Evolutionary conservation across 2,329 filamentous ascomycete genomes (phyloP), one percentile per base, ranked within the genome.

Genomic region (Pseudofabraea citricarpa): DNA sequence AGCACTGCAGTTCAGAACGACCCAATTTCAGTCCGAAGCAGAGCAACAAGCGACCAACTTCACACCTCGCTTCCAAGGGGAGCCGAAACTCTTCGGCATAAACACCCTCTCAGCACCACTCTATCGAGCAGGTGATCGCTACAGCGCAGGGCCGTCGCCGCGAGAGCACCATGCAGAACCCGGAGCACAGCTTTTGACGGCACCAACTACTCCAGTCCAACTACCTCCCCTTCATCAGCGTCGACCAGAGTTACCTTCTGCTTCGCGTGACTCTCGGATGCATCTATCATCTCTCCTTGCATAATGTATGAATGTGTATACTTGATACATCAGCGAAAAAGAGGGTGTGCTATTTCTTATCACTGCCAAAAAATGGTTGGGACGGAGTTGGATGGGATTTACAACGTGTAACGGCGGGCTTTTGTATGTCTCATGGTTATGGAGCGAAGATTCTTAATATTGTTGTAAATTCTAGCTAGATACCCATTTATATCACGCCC

Each of bases 191-290:
- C 45, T 53, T 4, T 36, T 48, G n/a, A 60, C 56, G 12, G 55
- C 59, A 21, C 57, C 57, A 27, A 35, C 57, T 7, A 58, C 58
- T n/a, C 57, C 57, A 10, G 45, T 62, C 6, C 54, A 60, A 35
- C 50, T 62, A 5, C 51, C 59, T 29, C 59, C 59, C 5, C 50
- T 62, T 4, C 49, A 57, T 15, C 40, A 54, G 27, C 24, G 15
- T 37, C 41, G 37, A n/a, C 31, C 40, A 8, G 42, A 53, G 15
- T 51, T 49, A 37, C 46, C 44, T 16, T 35, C 44, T 13, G 39
- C 31, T 1, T 53, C 56, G 32, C 50, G 56, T 7, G 60, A 62
- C 43, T 51, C 56, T 7, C 52, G 60, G 31, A 62, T 62, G 60
- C 45, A 56, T 44, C 54, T 62, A 18, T 60, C 59, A 16, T 54